Evolutionary conservation across 148 eudicot genomes (phyloP), one percentile per base, ranked within the genome.

Genomic region (Rhododendron williamsianum): DNA sequence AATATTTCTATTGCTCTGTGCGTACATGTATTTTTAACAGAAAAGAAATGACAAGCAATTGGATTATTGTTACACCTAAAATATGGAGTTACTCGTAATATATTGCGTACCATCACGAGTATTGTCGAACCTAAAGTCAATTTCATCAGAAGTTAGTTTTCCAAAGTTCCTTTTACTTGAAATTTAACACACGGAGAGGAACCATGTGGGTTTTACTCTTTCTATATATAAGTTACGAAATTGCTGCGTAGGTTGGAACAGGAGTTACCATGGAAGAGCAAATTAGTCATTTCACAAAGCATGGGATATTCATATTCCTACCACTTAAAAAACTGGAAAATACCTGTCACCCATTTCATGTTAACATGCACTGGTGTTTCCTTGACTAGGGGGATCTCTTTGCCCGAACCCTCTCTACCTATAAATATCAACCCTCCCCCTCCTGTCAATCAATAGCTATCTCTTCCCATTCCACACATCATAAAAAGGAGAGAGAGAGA

Each of bases 261-360:
- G 4, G 58, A 82, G 6, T 43, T 25, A 1, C 15, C 35, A 51
- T 23, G 25, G 4, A 45, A 81, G 67, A 78, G 33, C 65, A 87
- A 85, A 58, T n/a, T 82, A 36, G 89, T 81, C 87, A 80, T 18
- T 58, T 25, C 46, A 30, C 11, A 13, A 19, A 41, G 3, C 8
- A 25, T 71, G 51, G 73, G 27, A 23, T 27, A 41, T 82, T 27
- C 1, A 41, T 52, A 23, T 80, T 69, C 21, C 13, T 45, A 80
- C 10, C 8, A 71, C 25, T 79, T 10, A 12, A 84, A 84, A 78
- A 89, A 67, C 87, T 86, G 83, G 76, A 86, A 81, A 74, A 67
- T 83, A 78, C 60, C 90, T 89, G 90, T 76, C 85, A 89, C 30
- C 85, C 90, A 89, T 86, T 76, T 45, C 74, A 78, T 63, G 58